Percentiles rank a stretch among this genome's conserved stretches.
phyloP scores from a whole-genome alignment of 176 grass and related monocot species.

The Thinopyrum elongatum region DNA sequence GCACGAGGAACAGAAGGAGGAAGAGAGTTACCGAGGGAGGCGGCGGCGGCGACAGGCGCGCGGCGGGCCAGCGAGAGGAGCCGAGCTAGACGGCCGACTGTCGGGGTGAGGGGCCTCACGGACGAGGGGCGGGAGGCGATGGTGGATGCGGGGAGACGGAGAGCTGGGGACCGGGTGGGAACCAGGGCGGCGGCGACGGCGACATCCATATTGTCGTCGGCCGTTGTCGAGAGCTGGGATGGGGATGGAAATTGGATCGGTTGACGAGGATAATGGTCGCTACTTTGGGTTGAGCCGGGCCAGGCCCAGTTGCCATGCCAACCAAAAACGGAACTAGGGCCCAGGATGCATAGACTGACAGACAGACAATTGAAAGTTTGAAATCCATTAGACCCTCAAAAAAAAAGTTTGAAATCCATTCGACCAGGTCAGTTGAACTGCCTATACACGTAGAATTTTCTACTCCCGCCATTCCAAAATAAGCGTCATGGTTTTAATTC shows the following conservation, averaged over 20 bases:
- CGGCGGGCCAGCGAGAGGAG: not conserved
- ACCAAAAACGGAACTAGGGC: too few relatives aligned
- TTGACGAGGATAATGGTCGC: not conserved
- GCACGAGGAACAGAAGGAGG: too few relatives aligned
- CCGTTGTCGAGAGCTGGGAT: not conserved
- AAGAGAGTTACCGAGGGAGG: conserved; percentile 28
- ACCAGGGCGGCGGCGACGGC: not conserved
- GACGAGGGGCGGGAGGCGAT: not conserved
- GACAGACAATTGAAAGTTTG: too few relatives aligned
- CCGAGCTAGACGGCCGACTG: not conserved
- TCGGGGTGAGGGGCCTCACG: not conserved
- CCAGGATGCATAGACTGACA: too few relatives aligned
- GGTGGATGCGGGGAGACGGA: not conserved
- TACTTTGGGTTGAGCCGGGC: not conserved
- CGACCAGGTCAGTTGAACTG: too few relatives aligned
- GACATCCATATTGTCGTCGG: not conserved
- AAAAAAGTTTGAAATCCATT: too few relatives aligned
- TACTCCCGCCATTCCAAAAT: too few relatives aligned
- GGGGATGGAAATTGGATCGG: not conserved
- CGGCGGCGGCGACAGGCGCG: not conserved
- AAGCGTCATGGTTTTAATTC: too few relatives aligned
- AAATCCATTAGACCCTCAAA: too few relatives aligned
- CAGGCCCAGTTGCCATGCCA: too few relatives aligned
- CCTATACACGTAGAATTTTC: too few relatives aligned
- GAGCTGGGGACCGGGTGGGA: not conserved